Percentiles rank a stretch among this genome's conserved stretches.
Conservation (phyloP, 306 rosid species). For the Gillenia trifoliata region DNA sequence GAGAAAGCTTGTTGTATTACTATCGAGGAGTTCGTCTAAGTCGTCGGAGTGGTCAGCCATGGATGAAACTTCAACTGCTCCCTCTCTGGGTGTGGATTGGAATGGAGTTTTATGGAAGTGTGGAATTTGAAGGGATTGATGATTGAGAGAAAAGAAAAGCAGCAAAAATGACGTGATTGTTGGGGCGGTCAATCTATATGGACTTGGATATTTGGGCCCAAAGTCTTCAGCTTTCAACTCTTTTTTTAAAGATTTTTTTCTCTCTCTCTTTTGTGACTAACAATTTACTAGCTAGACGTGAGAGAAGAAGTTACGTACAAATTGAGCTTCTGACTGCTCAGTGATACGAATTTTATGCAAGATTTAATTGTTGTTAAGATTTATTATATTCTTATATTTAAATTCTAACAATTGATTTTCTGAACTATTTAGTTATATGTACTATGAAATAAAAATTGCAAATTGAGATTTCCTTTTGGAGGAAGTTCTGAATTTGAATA, state of each 20-base stretch:
- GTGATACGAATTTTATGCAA: too few species aligned
- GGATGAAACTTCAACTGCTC: constrained; percentile 6
- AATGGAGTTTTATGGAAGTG: background rate
- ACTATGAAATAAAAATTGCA: too few species aligned
- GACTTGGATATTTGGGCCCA: background rate
- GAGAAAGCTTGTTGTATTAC: constrained; percentile 24
- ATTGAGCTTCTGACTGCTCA: too few species aligned
- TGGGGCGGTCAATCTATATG: background rate
- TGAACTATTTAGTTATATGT: too few species aligned
- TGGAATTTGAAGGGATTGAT: background rate
- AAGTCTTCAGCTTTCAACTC: background rate
- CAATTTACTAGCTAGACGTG: too few species aligned
- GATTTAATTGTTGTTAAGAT: too few species aligned
- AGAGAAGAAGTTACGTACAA: too few species aligned
- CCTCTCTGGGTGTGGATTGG: background rate
- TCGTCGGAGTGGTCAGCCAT: constrained; percentile 69
- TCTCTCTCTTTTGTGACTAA: too few species aligned
- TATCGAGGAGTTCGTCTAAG: constrained; percentile 81
- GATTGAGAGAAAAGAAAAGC: background rate
- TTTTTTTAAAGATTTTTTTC: background rate
- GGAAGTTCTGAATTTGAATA: too few species aligned
- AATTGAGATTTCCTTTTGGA: too few species aligned
- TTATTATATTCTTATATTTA: too few species aligned
- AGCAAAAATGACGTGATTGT: background rate
- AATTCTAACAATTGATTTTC: too few species aligned